These are phyloP conservation scores for Solidago caesia DNA, from an alignment of 129 eudicot species.

Conservation along the genomic window DNA sequence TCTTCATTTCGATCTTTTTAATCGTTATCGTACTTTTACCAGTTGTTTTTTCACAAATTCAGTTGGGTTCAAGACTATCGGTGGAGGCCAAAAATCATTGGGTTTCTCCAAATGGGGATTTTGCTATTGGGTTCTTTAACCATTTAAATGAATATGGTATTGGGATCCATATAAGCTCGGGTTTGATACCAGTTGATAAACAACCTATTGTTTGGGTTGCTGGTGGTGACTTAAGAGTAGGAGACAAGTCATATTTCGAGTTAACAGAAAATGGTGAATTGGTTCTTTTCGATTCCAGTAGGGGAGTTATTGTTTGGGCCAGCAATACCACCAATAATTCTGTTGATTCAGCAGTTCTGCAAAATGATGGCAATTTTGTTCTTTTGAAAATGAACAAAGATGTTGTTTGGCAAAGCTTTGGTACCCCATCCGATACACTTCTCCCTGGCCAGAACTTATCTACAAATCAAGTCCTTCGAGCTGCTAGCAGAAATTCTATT, in stretches of 20 bases:
- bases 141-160: slow-evolving; percentile 41
- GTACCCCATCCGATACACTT: slow-evolving; percentile 58
- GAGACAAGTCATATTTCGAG: slow-evolving; percentile 55
- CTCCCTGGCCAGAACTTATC: slow-evolving; percentile 62
- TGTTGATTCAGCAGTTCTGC: slow-evolving; percentile 50
- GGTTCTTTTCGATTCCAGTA: slow-evolving; percentile 46
- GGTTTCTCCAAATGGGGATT: slow-evolving; percentile 68
- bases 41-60: slow-evolving; percentile 40
- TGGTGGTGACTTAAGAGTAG: slow-evolving; percentile 57
- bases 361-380: slow-evolving; percentile 55
- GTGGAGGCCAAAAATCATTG: slow-evolving; percentile 52
- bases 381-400: slow-evolving; percentile 41
- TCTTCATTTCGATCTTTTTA: slow-evolving; percentile 13
- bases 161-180: slow-evolving; percentile 53
- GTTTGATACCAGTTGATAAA: slow-evolving; percentile 42
- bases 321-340: slow-evolving; percentile 47
- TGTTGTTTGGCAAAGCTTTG: slow-evolving; percentile 69
- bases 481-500: slow-evolving; percentile 48
- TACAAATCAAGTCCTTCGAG: slow-evolving; percentile 44
- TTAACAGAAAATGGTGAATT: slow-evolving; percentile 52
- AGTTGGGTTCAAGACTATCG: slow-evolving; percentile 56
- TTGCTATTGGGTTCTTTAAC: slow-evolving; percentile 51
- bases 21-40: slow-evolving; percentile 33
- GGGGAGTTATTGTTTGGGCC: slow-evolving; percentile 53
- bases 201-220: slow-evolving; percentile 65